A percentile compares a stretch with the other conserved stretches of the same genome.
Evolutionary conservation across 306 rosid species (phyloP).

Genomic region (Dalbergia cultrata): DNA sequence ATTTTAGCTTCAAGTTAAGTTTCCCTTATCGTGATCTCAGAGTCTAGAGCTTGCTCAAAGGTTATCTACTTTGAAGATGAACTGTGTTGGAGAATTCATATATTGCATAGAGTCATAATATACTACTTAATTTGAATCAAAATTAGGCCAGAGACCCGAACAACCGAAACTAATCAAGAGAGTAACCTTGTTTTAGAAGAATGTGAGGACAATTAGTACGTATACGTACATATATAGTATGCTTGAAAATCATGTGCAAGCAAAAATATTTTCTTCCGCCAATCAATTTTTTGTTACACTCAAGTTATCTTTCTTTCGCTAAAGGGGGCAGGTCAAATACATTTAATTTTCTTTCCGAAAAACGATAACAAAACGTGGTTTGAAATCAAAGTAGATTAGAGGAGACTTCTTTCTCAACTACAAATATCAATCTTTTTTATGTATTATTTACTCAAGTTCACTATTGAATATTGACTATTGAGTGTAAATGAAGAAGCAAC

Average conservation of each 20-base stretch:
- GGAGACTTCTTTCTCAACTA: conserved; percentile 15
- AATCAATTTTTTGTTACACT: neutral
- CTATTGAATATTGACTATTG: conserved; percentile 26
- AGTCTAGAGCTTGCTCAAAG: too few relatives aligned
- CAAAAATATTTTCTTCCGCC: conserved; percentile 5
- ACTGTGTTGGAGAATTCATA: too few relatives aligned
- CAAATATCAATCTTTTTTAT: conserved; percentile 30
- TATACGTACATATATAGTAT: neutral
- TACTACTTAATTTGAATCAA: neutral
- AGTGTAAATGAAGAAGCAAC: conserved; percentile 51
- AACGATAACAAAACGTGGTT: conserved; percentile 47
- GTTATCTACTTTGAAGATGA: too few relatives aligned
- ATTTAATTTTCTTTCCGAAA: neutral
- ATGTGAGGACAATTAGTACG: conserved; percentile 19
- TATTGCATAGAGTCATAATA: neutral
- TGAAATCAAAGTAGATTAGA: conserved; percentile 29
- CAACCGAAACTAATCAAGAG: neutral
- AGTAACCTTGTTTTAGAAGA: conserved; percentile 12
- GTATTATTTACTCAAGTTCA: conserved; percentile 35
- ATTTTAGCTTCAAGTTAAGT: too few relatives aligned
- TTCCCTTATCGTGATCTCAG: too few relatives aligned
- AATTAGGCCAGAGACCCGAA: neutral
- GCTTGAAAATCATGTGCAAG: conserved; percentile 30
- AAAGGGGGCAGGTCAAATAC: neutral
- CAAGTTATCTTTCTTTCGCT: neutral